Evolutionary conservation across 2,329 filamentous ascomycete genomes (phyloP).

Genomic region (Tricladium varicosporioides): DNA sequence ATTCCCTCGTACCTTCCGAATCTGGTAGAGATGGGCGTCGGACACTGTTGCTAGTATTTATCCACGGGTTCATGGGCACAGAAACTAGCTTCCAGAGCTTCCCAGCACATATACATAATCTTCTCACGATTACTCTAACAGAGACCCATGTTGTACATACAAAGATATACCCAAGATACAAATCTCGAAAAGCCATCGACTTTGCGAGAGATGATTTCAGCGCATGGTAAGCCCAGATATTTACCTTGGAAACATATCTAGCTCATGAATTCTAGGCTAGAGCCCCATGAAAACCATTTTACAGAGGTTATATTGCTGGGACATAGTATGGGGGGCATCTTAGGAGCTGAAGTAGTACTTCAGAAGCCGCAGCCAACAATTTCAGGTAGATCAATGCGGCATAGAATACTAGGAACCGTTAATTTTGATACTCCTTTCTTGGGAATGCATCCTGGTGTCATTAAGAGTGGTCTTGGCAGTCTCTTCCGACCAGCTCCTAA

Average conservation of each 20-base stretch:
- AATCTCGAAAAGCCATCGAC: conserved; percentile 68
- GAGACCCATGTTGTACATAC: conserved; percentile 81
- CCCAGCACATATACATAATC: conserved; percentile 79
- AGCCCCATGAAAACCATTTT: conserved; percentile 68
- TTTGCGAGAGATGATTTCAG: conserved; percentile 82
- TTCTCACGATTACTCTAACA: conserved; percentile 63
- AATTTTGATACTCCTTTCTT: conserved; percentile 85
- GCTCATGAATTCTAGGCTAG: conserved; percentile 50
- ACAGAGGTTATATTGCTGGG: conserved; percentile 83
- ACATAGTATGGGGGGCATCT: conserved; percentile 85
- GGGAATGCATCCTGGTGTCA: conserved; percentile 84
- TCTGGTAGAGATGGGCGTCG: conserved; percentile 40
- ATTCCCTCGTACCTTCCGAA: conserved; percentile 33
- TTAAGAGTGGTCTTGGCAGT: conserved; percentile 77
- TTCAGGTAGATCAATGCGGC: conserved; percentile 50
- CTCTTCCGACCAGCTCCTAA: conserved; percentile 59
- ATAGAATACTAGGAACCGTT: conserved; percentile 76
- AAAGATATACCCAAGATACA: conserved; percentile 81
- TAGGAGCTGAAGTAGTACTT: conserved; percentile 76
- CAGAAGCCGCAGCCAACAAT: conserved; percentile 38
- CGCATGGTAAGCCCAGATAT: conserved; percentile 53
- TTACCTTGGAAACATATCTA: conserved; percentile 3
- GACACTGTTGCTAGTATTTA: conserved; percentile 71
- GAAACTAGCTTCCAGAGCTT: conserved; percentile 86
- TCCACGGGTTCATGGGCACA: conserved; percentile 89